These are phyloP conservation scores for Leucogyrophana mollusca DNA, from an alignment of 768 basidiomycete genomes.

Conservation along the genomic window DNA sequence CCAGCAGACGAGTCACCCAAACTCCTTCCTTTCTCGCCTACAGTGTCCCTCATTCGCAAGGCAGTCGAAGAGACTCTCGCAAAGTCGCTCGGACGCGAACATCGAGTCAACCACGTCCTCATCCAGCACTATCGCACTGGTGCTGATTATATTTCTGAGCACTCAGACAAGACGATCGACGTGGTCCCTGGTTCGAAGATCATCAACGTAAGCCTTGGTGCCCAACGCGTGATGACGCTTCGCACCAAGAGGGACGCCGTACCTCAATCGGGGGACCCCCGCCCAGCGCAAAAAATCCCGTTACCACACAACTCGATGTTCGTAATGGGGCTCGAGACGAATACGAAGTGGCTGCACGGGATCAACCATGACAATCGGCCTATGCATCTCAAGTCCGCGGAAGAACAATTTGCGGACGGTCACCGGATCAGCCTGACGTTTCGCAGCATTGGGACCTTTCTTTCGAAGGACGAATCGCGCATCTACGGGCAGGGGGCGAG, in stretches of 20 bases:
- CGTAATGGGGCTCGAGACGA: slow-evolving; percentile 73
- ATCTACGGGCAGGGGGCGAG: slow-evolving; percentile 78
- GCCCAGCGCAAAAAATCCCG: slow-evolving; percentile 59
- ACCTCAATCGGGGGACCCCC: slow-evolving; percentile 23
- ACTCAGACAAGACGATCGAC: slow-evolving; percentile 86
- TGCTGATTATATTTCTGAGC: slow-evolving; percentile 81
- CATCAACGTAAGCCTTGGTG: slow-evolving; percentile 80
- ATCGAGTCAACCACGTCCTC: slow-evolving; percentile 80
- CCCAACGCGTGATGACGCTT: slow-evolving; percentile 76
- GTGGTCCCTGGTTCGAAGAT: slow-evolving; percentile 71
- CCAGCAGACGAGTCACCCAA: slow-evolving; percentile 78
- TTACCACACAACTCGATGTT: slow-evolving; percentile 85
- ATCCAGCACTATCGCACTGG: slow-evolving; percentile 81
- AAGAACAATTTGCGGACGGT: slow-evolving; percentile 55
- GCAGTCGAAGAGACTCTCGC: slow-evolving; percentile 57
- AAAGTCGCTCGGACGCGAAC: too few relatives aligned
- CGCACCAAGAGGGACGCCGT: slow-evolving; percentile 55
- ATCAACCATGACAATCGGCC: slow-evolving; percentile 78
- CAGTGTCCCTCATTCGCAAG: slow-evolving; percentile 61
- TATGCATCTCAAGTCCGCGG: slow-evolving; percentile 45
- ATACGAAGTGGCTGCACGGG: slow-evolving; percentile 72
- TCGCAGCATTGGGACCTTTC: slow-evolving; percentile 74
- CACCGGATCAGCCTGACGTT: slow-evolving; percentile 81
- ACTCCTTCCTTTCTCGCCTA: slow-evolving; percentile 64
- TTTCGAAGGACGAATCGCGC: slow-evolving; percentile 44